Conservation (phyloP, 306 rosid genomes). For the Mimosa bimucronata region DNA sequence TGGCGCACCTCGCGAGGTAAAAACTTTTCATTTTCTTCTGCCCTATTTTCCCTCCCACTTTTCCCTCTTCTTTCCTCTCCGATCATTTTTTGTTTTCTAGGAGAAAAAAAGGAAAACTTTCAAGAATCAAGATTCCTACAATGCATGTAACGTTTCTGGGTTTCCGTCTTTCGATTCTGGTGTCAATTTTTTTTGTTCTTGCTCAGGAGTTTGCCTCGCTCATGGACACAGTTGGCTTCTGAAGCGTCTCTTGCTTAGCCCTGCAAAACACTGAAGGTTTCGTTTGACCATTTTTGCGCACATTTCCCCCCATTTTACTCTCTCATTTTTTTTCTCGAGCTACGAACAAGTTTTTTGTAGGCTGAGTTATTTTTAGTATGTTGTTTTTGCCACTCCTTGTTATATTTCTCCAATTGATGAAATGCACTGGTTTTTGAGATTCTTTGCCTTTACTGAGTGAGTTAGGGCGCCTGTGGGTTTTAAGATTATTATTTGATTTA, state of each 20-base stretch:
- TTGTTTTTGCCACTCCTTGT: not conserved
- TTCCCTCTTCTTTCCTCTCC: constrained; percentile 19
- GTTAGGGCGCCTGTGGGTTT: not conserved
- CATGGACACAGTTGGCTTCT: not conserved
- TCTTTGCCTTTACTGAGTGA: not conserved
- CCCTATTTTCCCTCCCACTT: constrained; percentile 26
- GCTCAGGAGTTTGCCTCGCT: not conserved
- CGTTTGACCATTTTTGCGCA: constrained; percentile 5
- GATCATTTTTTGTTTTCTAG: not conserved
- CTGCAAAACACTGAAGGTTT: not conserved
- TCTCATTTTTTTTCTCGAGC: not conserved
- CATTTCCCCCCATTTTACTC: not conserved
- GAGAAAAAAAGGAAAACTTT: not conserved
- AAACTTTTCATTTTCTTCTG: not conserved
- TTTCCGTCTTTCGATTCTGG: not conserved
- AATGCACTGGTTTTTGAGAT: constrained; percentile 7
- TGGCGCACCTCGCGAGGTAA: too few species aligned
- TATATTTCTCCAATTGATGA: not conserved
- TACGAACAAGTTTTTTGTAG: not conserved
- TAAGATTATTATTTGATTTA: not conserved
- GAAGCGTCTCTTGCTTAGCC: constrained; percentile 2
- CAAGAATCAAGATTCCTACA: not conserved
- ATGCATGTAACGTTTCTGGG: not conserved
- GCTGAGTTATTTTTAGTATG: not conserved
- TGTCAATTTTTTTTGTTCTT: not conserved